Evolutionary conservation across 2,329 filamentous ascomycete species (phyloP), one percentile per base, ranked within the genome.

Genomic region (Neurospora crassa): DNA sequence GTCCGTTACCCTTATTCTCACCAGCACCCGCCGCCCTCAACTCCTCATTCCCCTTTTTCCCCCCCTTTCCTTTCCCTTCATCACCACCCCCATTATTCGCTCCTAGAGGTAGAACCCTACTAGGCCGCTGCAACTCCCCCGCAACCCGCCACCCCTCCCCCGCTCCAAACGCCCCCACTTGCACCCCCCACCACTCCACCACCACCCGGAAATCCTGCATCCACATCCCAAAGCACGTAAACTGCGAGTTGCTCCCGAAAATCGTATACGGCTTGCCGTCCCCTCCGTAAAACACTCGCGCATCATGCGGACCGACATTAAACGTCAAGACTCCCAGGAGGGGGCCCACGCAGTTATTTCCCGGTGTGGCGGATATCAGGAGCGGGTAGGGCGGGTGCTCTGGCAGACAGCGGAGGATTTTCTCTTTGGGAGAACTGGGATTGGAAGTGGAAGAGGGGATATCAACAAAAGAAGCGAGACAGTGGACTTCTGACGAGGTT

Each of bases 211-310:
- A 85, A 74, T 89, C 86, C 47, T 86, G 83, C 16, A 86, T 79
- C 80, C 84, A 89, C 75, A 86, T 83, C 1, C 87, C 87, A 72
- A 89, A 87, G 76, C 88, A 90, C 1, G 84, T 85, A 72, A 83
- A 81, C 0, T 75, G 71, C 0, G 86, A 88, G 73, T 88, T 88
- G 10, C 86, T 87, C 2, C 87, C 87, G 71, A 84, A 90, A 5
- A 87, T 78, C 1, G 83, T 80, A 70, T 85, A 86, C 0, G 87
- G 85, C 1, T 74, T 78, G 0, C 82, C 76, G 0, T 87, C 87
- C 0, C 86, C 87, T 0, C 53, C 53, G 71, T 84, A 85, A 74
- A 89, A 87, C 11, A 88, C 84, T 5, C 88, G 82, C 0, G 86
- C 87, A 75, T 90, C 88, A 74, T 87, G 87, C 0, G 88, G 87